phyloP scores from a whole-genome alignment of 106 monocot genomes.

The Hemerocallis citrina region DNA sequence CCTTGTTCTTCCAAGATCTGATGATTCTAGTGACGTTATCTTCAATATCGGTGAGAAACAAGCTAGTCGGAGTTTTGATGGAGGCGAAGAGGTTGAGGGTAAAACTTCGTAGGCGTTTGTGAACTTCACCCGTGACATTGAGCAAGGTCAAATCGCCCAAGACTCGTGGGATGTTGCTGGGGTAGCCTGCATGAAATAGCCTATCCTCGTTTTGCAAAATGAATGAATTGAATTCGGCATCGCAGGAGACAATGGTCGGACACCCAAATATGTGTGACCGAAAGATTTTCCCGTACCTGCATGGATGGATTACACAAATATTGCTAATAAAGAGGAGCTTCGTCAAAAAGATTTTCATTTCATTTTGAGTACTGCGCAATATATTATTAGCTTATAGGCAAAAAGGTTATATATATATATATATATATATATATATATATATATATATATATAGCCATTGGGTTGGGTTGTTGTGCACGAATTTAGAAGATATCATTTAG shows the following conservation, averaged over 20 bases:
- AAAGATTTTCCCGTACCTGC: slow-evolving; percentile 31
- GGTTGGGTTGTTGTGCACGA: too few relatives aligned
- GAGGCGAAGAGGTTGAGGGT: slow-evolving; percentile 12
- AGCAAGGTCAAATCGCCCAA: slow-evolving; percentile 16
- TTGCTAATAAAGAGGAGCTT: too few relatives aligned
- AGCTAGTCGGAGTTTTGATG: not conserved
- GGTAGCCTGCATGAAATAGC: slow-evolving; percentile 21
- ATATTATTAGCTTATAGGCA: too few relatives aligned
- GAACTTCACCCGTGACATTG: slow-evolving; percentile 12
- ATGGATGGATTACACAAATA: not conserved
- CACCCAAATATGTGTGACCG: slow-evolving; percentile 22
- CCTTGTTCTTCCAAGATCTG: slow-evolving; percentile 18
- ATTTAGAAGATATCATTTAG: too few relatives aligned
- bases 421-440: too few relatives aligned
- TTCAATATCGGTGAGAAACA: slow-evolving; percentile 18
- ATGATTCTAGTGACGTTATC: slow-evolving; percentile 5
- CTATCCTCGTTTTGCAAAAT: slow-evolving; percentile 31
- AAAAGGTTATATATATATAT: too few relatives aligned
- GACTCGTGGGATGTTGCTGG: slow-evolving; percentile 12
- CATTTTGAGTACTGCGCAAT: too few relatives aligned
- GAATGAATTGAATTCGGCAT: slow-evolving; percentile 27
- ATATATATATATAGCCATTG: not conserved
- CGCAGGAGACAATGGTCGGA: slow-evolving; percentile 26
- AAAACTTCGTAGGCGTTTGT: slow-evolving; percentile 13
- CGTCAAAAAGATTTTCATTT: too few relatives aligned